Evolutionary conservation across 2,329 filamentous ascomycete species (phyloP).

Genomic region (Aspergillus ustus): DNA sequence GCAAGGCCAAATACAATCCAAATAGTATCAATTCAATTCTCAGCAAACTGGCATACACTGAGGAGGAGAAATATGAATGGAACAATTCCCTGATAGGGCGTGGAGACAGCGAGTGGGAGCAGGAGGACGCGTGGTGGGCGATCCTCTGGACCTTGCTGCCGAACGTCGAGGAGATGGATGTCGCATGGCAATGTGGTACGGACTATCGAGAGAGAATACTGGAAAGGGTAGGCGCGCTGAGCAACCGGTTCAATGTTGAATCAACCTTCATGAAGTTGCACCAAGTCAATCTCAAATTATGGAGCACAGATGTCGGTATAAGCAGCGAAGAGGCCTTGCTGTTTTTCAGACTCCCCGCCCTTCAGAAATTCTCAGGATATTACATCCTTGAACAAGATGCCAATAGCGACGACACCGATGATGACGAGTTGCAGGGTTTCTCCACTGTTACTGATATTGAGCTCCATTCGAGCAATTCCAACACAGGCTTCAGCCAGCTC

Average conservation of each 20-base stretch:
- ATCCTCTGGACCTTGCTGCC: not conserved
- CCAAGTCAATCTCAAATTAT: not conserved
- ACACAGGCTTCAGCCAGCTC: not conserved
- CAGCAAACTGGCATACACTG: not conserved
- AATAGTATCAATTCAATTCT: not conserved
- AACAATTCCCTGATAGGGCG: not conserved
- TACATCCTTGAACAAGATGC: not conserved
- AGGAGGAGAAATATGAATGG: not conserved
- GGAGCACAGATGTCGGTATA: not conserved
- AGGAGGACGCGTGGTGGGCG: not conserved
- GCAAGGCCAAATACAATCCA: not conserved
- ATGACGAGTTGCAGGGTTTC: not conserved
- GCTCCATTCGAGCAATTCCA: not conserved
- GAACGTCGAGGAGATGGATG: not conserved
- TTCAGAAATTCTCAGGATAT: not conserved
- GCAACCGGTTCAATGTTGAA: not conserved
- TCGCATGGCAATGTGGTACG: not conserved
- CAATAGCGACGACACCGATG: not conserved
- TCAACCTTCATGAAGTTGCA: not conserved
- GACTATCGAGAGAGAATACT: not conserved
- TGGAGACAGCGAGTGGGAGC: not conserved
- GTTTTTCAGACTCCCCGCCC: not conserved
- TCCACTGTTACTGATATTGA: not conserved
- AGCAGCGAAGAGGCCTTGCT: not conserved
- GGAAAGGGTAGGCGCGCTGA: not conserved